phyloP scores from a whole-genome alignment of 164 flowering plant genomes.

The Magnolia officinalis region DNA sequence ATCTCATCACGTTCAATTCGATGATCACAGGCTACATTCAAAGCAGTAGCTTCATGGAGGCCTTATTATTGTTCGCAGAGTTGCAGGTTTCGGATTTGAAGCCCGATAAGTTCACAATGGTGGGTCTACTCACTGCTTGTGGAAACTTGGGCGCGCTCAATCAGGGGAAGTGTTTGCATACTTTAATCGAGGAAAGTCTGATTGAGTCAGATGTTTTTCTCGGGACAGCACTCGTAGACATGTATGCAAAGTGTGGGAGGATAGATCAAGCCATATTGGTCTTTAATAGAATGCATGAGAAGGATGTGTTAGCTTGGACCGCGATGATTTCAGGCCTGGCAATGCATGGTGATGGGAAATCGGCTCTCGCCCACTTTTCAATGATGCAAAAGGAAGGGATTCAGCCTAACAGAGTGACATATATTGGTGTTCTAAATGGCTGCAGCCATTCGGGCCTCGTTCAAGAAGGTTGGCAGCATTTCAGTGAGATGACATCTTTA shows the following conservation, averaged over 20 bases:
- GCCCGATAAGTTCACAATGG: conserved; percentile 30
- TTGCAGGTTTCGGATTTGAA: conserved; percentile 21
- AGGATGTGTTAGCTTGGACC: conserved; percentile 14
- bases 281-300: conserved; percentile 7
- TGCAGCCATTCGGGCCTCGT: conserved; percentile 14
- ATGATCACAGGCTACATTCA: conserved; percentile 29
- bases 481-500: conserved; percentile 7
- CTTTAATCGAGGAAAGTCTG: conserved; percentile 16
- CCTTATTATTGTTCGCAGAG: conserved; percentile 21
- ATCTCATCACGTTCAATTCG: conserved; percentile 33
- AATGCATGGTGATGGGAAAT: conserved; percentile 7
- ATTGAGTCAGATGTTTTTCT: conserved; percentile 29
- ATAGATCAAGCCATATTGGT: conserved; percentile 10
- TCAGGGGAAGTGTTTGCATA: conserved; percentile 32
- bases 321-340: conserved; percentile 11
- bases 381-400: conserved; percentile 8
- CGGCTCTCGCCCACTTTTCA: conserved; percentile 8
- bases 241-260: conserved; percentile 84
- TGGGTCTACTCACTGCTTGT: conserved; percentile 35
- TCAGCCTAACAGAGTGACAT: conserved; percentile 1
- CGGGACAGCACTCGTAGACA: conserved; percentile 50
- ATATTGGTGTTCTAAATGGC: conserved; percentile 7
- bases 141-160: conserved; percentile 35
- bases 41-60: conserved; percentile 24
- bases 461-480: conserved; percentile 9